Base-by-base conservation (phyloP, 768 basidiomycete species). In the Leucocoprinus birnbaumii region DNA sequence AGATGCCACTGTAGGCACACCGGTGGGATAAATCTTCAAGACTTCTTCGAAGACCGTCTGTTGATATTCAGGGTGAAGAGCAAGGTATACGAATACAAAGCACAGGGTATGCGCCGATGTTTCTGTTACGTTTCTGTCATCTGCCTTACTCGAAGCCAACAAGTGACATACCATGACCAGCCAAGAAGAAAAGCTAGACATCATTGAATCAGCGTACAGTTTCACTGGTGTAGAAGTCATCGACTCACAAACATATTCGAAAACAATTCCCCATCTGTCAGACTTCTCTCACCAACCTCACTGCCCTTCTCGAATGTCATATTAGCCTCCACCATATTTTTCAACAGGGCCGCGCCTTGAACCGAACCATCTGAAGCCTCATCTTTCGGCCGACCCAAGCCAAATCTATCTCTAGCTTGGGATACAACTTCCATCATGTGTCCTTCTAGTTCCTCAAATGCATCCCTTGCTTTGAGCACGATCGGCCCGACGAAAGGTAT, bases 61-160 rank as follows among this genome's bases (percentile, higher is more conserved):
- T 59, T 84, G 83, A 27, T 68, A 68, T 0, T 77, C 76, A 2
- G 80, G 80, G 59, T 82, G 65, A 11, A 82, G 65, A 3, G 83
- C 82, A 7, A 84, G 64, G 10, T 79, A 65, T 0, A 61, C 65
- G 13, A 81, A 54, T 1, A 72, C 68, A 53, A 80, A 80, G 37
- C 68, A 66, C 3, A 80, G 66, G 0, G 77, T 66, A 57, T 80
- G 74, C 4, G 79, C 71, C 1, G 77, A 71, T 0, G 79, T 82
- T 64, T 81, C 79, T 80, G n/a, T n/a, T n/a, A n/a, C n/a, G n/a
- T n/a, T n/a, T n/a, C n/a, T n/a, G n/a, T n/a, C n/a, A n/a, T n/a
- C n/a, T n/a, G n/a, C n/a, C n/a, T n/a, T n/a, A n/a, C n/a, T 3
- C 34, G 22, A 26, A 3, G 25, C 14, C 34, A 6, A 27, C 47